Conservation (phyloP, 805 yeast species). For the Schizosaccharomyces lindneri region DNA sequence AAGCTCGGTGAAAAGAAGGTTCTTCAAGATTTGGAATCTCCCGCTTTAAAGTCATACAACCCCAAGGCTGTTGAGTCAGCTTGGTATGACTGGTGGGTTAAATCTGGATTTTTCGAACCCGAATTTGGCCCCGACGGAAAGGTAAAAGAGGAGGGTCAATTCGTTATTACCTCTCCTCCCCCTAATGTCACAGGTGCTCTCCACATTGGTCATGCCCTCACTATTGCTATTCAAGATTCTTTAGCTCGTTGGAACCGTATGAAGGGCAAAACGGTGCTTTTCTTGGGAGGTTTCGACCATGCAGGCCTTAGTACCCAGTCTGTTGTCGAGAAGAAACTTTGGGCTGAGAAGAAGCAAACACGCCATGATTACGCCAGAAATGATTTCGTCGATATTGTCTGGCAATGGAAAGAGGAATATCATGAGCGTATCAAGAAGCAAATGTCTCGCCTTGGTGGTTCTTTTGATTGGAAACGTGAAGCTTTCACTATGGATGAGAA, state of each 20-base stretch:
- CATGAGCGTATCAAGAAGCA: slow-evolving; percentile 67
- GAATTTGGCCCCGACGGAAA: slow-evolving; percentile 53
- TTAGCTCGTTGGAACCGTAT: slow-evolving; percentile 84
- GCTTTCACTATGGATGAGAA: slow-evolving; percentile 75
- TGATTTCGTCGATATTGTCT: slow-evolving; percentile 59
- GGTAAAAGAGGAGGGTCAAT: slow-evolving; percentile 56
- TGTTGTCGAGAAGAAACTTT: slow-evolving; percentile 84
- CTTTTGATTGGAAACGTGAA: slow-evolving; percentile 89
- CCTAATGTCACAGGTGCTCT: slow-evolving; percentile 97
- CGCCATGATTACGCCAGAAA: slow-evolving; percentile 93
- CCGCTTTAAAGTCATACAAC: slow-evolving; percentile 78
- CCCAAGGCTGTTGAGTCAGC: slow-evolving; percentile 86
- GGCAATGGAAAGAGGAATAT: slow-evolving; percentile 97
- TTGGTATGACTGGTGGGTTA: slow-evolving; percentile 95
- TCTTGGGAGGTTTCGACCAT: slow-evolving; percentile 91
- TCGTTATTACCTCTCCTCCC: slow-evolving; percentile 94
- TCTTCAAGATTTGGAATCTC: slow-evolving; percentile 67
- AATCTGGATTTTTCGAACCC: slow-evolving; percentile 71
- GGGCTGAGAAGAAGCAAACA: slow-evolving; percentile 69
- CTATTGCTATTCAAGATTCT: slow-evolving; percentile 83
- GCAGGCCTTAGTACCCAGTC: slow-evolving; percentile 98
- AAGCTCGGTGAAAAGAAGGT: slow-evolving; percentile 76
- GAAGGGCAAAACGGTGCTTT: slow-evolving; percentile 85
- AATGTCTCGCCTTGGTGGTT: slow-evolving; percentile 72
- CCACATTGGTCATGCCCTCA: slow-evolving; percentile 94